These are phyloP conservation scores for Trypanosoma boissoni DNA, from an alignment of 208 protist genomes.

Conservation along the genomic window DNA sequence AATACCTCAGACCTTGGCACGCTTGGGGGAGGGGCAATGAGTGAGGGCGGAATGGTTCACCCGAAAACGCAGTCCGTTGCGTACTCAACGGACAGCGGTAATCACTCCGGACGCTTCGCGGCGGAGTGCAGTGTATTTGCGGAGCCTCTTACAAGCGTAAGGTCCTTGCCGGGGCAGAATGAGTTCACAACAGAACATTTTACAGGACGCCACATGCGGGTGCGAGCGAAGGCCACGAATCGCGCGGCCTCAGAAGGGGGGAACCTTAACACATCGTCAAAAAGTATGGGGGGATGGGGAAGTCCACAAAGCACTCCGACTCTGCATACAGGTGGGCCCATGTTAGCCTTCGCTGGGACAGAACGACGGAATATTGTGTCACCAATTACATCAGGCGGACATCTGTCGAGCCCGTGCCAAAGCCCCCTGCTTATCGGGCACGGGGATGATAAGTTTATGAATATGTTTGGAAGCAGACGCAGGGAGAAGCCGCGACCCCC, in stretches of 20 bases:
- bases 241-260: too few species aligned
- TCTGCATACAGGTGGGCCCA: too few species aligned
- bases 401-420: not conserved
- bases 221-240: conserved; percentile 13
- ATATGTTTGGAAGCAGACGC: conserved; percentile 6
- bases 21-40: too few species aligned
- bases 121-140: conserved; percentile 7
- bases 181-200: conserved; percentile 21
- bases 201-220: conserved; percentile 16
- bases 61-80: conserved; percentile 2
- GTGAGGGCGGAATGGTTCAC: too few species aligned
- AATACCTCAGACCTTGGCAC: too few species aligned
- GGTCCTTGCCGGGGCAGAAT: not conserved
- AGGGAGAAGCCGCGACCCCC: conserved; percentile 15
- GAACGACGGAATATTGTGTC: not conserved
- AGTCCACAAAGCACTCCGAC: too few species aligned
- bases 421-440: not conserved
- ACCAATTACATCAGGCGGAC: not conserved
- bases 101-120: too few species aligned
- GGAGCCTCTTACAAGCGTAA: not conserved
- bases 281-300: too few species aligned
- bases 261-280: too few species aligned
- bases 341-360: too few species aligned
- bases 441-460: conserved; percentile 30
- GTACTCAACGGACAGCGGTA: conserved; percentile 4